Conservation (phyloP, 1,139 yeast species). For the Nadsonia starkeyi-henricii region DNA sequence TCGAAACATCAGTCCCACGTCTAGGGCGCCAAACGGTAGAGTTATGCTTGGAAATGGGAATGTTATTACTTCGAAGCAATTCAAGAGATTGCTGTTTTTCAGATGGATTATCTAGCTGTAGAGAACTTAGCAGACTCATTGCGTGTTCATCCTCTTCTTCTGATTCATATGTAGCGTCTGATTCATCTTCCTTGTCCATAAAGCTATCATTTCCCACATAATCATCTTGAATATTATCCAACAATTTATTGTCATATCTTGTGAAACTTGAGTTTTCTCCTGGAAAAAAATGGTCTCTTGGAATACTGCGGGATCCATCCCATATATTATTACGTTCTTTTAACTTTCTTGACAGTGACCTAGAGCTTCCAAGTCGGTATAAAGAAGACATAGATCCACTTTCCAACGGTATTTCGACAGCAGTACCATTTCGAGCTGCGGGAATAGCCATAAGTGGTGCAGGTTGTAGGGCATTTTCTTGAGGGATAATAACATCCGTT, state of each 20-base stretch:
- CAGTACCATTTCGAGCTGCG: slow-evolving; percentile 52
- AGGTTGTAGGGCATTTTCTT: slow-evolving; percentile 33
- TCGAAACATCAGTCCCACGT: slow-evolving; percentile 12
- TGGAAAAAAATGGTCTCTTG: no score
- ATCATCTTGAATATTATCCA: slow-evolving; percentile 6
- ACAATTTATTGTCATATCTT: slow-evolving; percentile 9
- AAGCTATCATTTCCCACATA: slow-evolving; percentile 9
- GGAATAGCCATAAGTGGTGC: slow-evolving; percentile 77
- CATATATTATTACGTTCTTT: neutral
- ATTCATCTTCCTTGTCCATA: slow-evolving; percentile 8
- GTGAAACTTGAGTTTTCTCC: neutral
- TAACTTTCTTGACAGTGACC: neutral
- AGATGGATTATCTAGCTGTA: slow-evolving; percentile 6
- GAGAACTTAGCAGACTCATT: slow-evolving; percentile 15
- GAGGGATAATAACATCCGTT: neutral
- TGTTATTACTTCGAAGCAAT: neutral
- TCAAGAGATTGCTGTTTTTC: neutral
- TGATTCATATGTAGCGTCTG: neutral
- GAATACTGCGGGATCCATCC: neutral
- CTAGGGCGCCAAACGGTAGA: slow-evolving; percentile 13
- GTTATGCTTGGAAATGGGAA: slow-evolving; percentile 1
- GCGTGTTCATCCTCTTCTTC: slow-evolving; percentile 18
- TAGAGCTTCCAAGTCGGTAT: neutral
- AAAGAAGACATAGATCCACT: neutral
- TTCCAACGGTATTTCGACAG: neutral